Conservation (phyloP, 2,329 filamentous ascomycete species). For the Phialocephala sp. region DNA sequence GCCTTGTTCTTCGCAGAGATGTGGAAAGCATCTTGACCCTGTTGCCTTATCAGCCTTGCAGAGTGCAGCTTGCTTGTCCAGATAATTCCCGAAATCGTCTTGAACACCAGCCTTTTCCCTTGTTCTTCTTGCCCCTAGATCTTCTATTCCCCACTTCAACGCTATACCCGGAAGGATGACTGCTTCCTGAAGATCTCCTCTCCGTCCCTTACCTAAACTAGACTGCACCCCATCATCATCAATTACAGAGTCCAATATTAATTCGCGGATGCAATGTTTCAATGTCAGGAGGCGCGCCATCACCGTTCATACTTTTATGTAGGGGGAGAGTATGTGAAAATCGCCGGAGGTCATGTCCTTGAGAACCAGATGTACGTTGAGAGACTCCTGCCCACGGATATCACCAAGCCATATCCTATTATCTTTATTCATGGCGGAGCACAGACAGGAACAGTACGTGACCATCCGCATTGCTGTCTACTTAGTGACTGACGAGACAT, state of each 20-base stretch:
- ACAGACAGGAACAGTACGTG: constrained; percentile 37
- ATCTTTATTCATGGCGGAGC: constrained; percentile 38
- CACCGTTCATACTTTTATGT: constrained; percentile 35
- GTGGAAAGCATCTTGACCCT: too few species aligned
- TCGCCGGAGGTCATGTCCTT: constrained; percentile 21
- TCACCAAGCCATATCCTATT: constrained; percentile 31
- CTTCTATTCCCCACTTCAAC: neutral
- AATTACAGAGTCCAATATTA: too few species aligned
- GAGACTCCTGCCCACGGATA: constrained; percentile 46
- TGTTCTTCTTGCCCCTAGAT: too few species aligned
- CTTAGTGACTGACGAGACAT: neutral
- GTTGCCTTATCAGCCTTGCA: too few species aligned
- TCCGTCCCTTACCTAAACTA: neutral
- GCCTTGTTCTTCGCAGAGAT: too few species aligned
- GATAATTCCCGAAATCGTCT: too few species aligned
- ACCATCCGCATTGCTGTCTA: too few species aligned
- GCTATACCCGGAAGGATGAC: neutral
- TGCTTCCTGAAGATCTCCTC: neutral
- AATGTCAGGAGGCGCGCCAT: neutral
- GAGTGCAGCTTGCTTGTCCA: too few species aligned
- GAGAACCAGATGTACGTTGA: constrained; percentile 60
- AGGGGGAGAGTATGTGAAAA: constrained; percentile 36
- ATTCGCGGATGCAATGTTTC: neutral
- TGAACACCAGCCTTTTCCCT: too few species aligned
- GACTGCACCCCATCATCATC: too few species aligned